Evolutionary conservation across 352 stramenopile genomes (phyloP).

Genomic region (Pythium phragmitis): DNA sequence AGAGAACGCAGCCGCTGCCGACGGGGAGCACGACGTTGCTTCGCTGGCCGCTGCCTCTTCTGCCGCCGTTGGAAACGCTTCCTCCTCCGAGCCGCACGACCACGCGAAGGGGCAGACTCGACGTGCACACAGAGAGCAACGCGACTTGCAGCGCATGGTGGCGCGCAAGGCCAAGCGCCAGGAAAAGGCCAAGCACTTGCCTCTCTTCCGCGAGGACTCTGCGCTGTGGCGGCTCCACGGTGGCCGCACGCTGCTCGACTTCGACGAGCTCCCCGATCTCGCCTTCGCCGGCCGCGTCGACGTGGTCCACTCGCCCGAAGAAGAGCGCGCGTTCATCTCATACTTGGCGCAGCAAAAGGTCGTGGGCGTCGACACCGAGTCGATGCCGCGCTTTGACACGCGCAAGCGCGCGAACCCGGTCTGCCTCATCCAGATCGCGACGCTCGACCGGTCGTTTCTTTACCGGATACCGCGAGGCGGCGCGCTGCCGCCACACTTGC

Average conservation of each 20-base stretch:
- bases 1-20: constrained; percentile 5
- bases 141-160: constrained; percentile 57
- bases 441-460: constrained; percentile 68
- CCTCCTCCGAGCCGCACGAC: neutral
- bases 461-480: constrained; percentile 62
- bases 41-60: neutral
- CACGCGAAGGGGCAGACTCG: neutral
- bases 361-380: constrained; percentile 79
- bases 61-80: neutral
- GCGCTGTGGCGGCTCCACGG: constrained; percentile 44
- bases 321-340: constrained; percentile 46
- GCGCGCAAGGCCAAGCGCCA: constrained; percentile 50
- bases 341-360: constrained; percentile 55
- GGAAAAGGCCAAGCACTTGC: constrained; percentile 57
- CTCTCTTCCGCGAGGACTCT: constrained; percentile 67
- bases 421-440: constrained; percentile 78
- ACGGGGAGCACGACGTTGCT: constrained; percentile 2
- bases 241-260: constrained; percentile 45
- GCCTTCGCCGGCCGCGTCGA: constrained; percentile 55
- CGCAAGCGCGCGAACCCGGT: constrained; percentile 62
- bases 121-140: constrained; percentile 20
- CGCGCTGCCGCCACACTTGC: constrained; percentile 53
- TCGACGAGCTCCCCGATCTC: constrained; percentile 45
- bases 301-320: constrained; percentile 59
- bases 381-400: constrained; percentile 62